A percentile compares a stretch with the other conserved stretches of the same genome.
Conservation (phyloP, 2,329 filamentous ascomycete genomes). For the Aspergillus hiratsukae region DNA sequence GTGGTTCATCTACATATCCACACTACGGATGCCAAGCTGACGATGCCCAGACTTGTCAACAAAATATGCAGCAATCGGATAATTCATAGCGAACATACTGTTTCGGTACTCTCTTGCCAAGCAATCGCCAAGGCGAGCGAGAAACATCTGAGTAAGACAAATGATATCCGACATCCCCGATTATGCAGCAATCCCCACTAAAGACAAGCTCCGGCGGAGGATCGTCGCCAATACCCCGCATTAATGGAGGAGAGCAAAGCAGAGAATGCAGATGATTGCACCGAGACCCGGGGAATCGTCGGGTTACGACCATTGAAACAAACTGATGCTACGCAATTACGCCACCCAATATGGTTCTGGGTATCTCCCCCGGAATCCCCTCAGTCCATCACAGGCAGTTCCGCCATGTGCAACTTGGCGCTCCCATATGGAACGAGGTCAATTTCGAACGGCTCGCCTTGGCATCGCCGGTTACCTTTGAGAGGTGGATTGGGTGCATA, state of each 20-base stretch:
- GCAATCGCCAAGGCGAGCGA: not conserved
- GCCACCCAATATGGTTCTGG: too few relatives aligned
- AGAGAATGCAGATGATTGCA: too few relatives aligned
- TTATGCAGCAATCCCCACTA: not conserved
- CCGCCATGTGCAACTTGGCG: conserved; percentile 46
- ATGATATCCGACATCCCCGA: not conserved
- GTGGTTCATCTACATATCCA: not conserved
- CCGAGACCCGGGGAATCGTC: too few relatives aligned
- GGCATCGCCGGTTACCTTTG: conserved; percentile 29
- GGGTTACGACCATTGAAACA: too few relatives aligned
- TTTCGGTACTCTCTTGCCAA: not conserved
- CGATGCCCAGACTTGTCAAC: not conserved
- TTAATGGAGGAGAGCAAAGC: not conserved
- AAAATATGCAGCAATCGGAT: not conserved
- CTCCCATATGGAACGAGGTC: conserved; percentile 46
- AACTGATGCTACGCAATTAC: too few relatives aligned
- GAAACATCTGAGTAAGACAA: not conserved
- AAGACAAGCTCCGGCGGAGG: not conserved
- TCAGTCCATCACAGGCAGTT: conserved; percentile 29
- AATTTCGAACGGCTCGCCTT: conserved; percentile 31
- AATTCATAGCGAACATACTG: not conserved
- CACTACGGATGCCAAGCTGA: not conserved
- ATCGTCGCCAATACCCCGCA: not conserved
- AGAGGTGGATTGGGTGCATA: conserved; percentile 33
- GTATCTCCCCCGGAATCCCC: too few relatives aligned